A percentile compares a stretch with the other conserved stretches of the same genome.
Evolutionary conservation across 345 rosid species (phyloP).

Genomic region (Camelina sativa): DNA sequence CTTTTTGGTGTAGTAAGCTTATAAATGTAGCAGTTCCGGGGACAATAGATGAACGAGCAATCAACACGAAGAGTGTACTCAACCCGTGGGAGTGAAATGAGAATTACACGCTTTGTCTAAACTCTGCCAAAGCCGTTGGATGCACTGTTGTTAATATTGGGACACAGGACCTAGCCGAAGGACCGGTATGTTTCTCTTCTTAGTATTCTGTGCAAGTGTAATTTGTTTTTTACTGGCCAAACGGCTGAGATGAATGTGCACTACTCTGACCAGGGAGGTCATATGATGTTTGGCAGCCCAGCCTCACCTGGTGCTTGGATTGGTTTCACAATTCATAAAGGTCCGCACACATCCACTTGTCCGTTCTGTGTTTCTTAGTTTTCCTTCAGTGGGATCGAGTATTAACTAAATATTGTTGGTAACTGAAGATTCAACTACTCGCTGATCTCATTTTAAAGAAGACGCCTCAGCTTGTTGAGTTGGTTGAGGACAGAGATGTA

Average conservation of each 20-base stretch:
- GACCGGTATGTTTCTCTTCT: slow-evolving; percentile 61
- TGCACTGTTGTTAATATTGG: slow-evolving; percentile 89
- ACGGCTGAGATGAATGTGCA: not conserved
- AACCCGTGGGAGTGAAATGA: slow-evolving; percentile 95
- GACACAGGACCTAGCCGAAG: slow-evolving; percentile 84
- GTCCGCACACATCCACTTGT: slow-evolving; percentile 41
- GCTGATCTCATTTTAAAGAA: slow-evolving; percentile 91
- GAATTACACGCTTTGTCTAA: slow-evolving; percentile 92
- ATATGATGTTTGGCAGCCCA: slow-evolving; percentile 51
- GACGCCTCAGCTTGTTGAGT: slow-evolving; percentile 94
- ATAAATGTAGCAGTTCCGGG: slow-evolving; percentile 91
- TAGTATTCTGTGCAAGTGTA: slow-evolving; percentile 10
- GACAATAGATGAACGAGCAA: slow-evolving; percentile 93
- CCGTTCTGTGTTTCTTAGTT: not conserved
- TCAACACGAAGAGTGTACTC: slow-evolving; percentile 78
- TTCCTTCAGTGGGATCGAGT: not conserved
- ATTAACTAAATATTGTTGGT: slow-evolving; percentile 9
- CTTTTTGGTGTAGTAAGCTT: slow-evolving; percentile 63
- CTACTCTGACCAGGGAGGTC: slow-evolving; percentile 3
- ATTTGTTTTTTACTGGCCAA: not conserved
- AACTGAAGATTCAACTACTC: slow-evolving; percentile 76
- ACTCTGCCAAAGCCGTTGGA: slow-evolving; percentile 92
- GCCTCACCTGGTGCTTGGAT: slow-evolving; percentile 83
- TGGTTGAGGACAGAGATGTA: slow-evolving; percentile 84
- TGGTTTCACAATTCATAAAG: slow-evolving; percentile 96